A percentile compares a stretch with the other conserved stretches of the same genome.
Conservation (phyloP, 169 alveolate species). For the Eimeria necatrix region DNA sequence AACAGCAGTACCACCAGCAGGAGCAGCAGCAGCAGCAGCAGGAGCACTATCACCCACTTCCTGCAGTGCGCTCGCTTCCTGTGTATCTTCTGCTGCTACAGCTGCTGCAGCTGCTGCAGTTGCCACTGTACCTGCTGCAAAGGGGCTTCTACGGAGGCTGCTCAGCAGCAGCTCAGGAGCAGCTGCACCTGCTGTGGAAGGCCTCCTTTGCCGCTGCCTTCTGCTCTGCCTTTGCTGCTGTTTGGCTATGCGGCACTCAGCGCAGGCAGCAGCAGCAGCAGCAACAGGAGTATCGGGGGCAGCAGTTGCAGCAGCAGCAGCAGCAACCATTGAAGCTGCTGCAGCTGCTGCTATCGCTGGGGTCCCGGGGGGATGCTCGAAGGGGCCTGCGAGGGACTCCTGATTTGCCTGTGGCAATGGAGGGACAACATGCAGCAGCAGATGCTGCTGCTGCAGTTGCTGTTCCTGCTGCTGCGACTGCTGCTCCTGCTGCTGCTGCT, state of each 20-base stretch:
- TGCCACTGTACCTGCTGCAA: background rate
- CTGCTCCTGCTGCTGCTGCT: background rate
- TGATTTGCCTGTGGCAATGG: too few species aligned
- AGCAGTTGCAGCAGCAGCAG: background rate
- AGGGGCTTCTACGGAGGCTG: background rate
- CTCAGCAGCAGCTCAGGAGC: too few species aligned
- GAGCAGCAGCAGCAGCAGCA: slow-evolving; percentile 2
- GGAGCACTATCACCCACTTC: background rate
- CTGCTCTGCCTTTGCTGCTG: too few species aligned
- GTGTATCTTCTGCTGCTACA: background rate
- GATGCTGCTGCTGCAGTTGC: background rate
- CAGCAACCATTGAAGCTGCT: background rate
- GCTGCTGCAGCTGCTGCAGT: background rate
- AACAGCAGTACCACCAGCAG: background rate
- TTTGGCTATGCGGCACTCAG: too few species aligned
- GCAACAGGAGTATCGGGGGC: too few species aligned
- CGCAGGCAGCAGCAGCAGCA: too few species aligned
- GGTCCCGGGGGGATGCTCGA: too few species aligned
- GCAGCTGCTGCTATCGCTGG: background rate
- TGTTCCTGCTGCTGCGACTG: background rate
- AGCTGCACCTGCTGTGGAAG: too few species aligned
- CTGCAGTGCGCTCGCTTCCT: background rate
- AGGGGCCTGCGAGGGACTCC: too few species aligned
- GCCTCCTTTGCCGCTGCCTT: too few species aligned
- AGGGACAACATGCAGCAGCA: background rate